Evolutionary conservation across 2,329 filamentous ascomycete genomes (phyloP), one percentile per base, ranked within the genome.

Genomic region (Hypoxylon sp.): DNA sequence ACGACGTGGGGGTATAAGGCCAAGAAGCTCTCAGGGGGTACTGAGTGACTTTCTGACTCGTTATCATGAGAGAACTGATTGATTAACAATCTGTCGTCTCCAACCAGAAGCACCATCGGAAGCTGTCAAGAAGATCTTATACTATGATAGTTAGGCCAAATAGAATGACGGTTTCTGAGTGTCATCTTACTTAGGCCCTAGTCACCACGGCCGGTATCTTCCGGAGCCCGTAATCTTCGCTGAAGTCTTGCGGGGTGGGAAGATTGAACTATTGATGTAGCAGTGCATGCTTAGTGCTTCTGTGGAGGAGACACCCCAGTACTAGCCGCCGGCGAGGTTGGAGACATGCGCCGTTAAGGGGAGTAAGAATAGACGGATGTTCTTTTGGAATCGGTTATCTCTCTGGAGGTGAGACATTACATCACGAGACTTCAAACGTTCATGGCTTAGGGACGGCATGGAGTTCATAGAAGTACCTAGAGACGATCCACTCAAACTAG

Each of bases 201-300:
- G 35, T 47, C 44, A 47, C 21, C 2, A 8, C 27, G 27, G 19
- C 10, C 11, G 24, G 11, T 8, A 24, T 47, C 5, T 47, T 24
- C 8, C 44, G 47, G n/a, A 32, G n/a, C 39, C 17, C 53, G 24
- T 29, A 46, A 2, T 29, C 29, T 55, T 55, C 53, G 19, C 29
- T 31, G 21, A 31, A 21, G 24, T 17, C 37, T 17, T 15, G 29
- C 39, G 13, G n/a, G n/a, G 24, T 32, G 27, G 37, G n/a, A 17
- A 46, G 35, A 46, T 55, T 32, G 29, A 6, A 44, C 21, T 46
- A 11, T 39, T 46, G 27, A 29, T 42, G 53, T 55, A 27, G 39
- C 17, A n/a, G 53, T 46, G 17, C 37, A 55, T 29, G 37, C 37
- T 42, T 54, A 27, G 37, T 29, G 19, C 32, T n/a, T 42, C 6